Evolutionary conservation across 805 yeast species (phyloP), one percentile per base, ranked within the genome.

Genomic region (Candida orba): DNA sequence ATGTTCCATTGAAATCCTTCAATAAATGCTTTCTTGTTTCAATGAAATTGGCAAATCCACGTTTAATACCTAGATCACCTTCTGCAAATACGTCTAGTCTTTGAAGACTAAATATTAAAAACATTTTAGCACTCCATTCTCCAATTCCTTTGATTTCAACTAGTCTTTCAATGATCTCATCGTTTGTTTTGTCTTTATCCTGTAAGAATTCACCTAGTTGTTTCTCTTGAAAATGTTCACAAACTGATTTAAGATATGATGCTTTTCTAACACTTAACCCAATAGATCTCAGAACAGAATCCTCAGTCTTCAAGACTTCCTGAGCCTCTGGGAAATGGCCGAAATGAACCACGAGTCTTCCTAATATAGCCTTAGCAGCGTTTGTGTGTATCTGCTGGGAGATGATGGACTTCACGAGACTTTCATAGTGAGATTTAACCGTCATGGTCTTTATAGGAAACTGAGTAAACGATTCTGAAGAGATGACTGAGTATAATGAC

Each of bases 71-170:
- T 38, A 90, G 64, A 63, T 90, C 97, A 17, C 80, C 86, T 6
- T 75, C 66, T 6, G 93, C 82, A 59, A 87, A 87, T 0, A 86
- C 76, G 58, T 90, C 81, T 57, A 76, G 57, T 44, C 85, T 71
- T 23, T 72, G 72, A 37, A 89, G 64, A 1, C 84, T 83, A 57
- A 87, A 87, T 20, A 82, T 56, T 15, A 85, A 63, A 61, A 88
- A 90, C 96, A 90, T 90, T 43, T 83, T 84, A 0, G 93, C 90
- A 5, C 89, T 78, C 98, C 98, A 90, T 2, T 72, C 72, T 0
- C 93, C 95, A 15, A 85, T 73, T 0, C 95, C 95, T 54, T 84
- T 83, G 48, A 84, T 65, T 23, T 59, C 58, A 0, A 74, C 72
- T 42, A 82, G 60, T 45, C 72, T 73, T 17, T 68, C 68, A 1